These are phyloP conservation scores for Fusarium mexicanum DNA, from an alignment of 2,329 filamentous ascomycete genomes.

Conservation along the genomic window DNA sequence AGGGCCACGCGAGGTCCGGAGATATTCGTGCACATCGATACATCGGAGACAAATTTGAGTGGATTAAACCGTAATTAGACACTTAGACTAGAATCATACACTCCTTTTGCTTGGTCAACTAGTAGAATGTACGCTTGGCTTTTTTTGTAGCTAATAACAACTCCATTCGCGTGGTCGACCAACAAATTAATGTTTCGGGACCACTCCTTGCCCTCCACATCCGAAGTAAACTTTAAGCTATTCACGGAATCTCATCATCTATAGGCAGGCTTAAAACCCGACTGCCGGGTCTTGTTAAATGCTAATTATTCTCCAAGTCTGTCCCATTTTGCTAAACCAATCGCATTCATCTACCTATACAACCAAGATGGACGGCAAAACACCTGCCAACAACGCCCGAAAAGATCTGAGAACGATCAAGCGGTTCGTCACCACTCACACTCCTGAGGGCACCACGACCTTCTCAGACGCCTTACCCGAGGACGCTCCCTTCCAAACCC, in stretches of 20 bases:
- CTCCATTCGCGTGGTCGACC: too few relatives aligned
- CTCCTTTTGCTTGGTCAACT: rapidly evolving
- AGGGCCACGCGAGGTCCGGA: not conserved
- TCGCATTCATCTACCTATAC: too few relatives aligned
- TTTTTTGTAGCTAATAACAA: too few relatives aligned
- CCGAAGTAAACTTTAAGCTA: too few relatives aligned
- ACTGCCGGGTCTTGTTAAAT: too few relatives aligned
- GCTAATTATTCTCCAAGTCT: rapidly evolving
- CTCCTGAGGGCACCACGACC: not conserved
- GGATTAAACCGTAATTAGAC: not conserved
- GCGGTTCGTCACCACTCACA: not conserved
- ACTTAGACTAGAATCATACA: rapidly evolving
- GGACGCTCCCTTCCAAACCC: not conserved
- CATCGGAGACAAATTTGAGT: not conserved
- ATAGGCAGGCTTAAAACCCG: too few relatives aligned
- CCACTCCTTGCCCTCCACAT: too few relatives aligned
- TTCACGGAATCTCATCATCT: too few relatives aligned
- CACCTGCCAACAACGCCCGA: not conserved
- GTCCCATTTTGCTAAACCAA: not conserved
- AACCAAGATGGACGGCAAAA: not conserved
- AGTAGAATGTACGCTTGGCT: too few relatives aligned
- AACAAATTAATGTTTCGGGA: too few relatives aligned
- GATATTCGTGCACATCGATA: not conserved
- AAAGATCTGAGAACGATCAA: not conserved
- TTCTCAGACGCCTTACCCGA: not conserved